Conservation (phyloP, 257 asterid genomes). For the Solanum rostratum region DNA sequence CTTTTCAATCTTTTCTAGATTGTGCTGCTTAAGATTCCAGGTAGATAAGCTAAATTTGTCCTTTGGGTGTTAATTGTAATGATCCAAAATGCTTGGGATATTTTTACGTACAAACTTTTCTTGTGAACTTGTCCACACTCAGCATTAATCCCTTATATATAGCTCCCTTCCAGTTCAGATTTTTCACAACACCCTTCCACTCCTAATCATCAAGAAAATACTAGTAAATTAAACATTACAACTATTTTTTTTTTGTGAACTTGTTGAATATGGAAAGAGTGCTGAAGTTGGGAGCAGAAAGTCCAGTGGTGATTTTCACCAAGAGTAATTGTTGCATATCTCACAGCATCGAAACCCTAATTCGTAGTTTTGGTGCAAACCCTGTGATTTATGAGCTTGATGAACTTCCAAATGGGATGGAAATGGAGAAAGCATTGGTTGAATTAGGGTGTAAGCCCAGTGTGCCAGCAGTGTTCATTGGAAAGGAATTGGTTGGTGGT, state of each 20-base stretch:
- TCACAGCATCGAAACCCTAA: slow-evolving; percentile 22
- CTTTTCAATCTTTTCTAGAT: neutral
- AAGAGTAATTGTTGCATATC: slow-evolving; percentile 48
- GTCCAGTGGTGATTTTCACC: slow-evolving; percentile 49
- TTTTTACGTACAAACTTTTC: too few relatives aligned
- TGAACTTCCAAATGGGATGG: slow-evolving; percentile 16
- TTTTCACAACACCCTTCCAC: too few relatives aligned
- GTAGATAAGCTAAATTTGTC: neutral
- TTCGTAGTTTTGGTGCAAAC: slow-evolving; percentile 41
- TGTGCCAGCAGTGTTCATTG: slow-evolving; percentile 53
- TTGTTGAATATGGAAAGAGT: slow-evolving; percentile 18
- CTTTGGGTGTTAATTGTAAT: neutral
- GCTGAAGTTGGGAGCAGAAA: slow-evolving; percentile 24
- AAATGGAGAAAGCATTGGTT: slow-evolving; percentile 35
- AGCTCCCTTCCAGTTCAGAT: too few relatives aligned
- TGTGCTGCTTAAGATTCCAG: neutral
- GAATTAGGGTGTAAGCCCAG: slow-evolving; percentile 38
- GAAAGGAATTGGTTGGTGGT: slow-evolving; percentile 40
- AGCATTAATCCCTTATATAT: too few relatives aligned
- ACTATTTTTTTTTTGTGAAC: neutral
- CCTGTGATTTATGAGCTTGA: slow-evolving; percentile 38
- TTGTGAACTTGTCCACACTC: too few relatives aligned
- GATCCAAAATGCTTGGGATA: neutral
- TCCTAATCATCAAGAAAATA: too few relatives aligned
- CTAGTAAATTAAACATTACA: too few relatives aligned